Evolutionary conservation across 75 land plant genomes (phyloP).

Genomic region (Azolla pinnata): DNA sequence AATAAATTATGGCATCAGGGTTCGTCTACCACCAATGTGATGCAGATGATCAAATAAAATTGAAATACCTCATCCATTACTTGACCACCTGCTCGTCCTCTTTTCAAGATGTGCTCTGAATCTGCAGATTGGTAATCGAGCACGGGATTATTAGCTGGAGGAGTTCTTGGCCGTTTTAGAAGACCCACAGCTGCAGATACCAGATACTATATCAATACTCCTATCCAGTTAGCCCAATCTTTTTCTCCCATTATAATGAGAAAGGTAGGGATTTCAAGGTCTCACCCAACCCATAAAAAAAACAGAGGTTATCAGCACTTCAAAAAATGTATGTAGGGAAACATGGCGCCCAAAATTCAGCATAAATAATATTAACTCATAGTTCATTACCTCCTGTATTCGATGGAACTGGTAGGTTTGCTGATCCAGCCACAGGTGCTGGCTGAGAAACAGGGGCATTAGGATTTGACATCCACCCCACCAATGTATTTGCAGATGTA

Average conservation of each 20-base stretch:
- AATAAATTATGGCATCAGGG: background rate
- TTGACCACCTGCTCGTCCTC: conserved; percentile 3
- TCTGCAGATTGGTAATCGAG: conserved; percentile 18
- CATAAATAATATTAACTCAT: background rate
- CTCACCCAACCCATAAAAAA: background rate
- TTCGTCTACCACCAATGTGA: background rate
- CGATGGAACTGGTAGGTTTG: background rate
- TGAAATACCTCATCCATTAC: conserved; percentile 3
- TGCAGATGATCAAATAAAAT: background rate
- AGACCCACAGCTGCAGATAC: conserved; percentile 4
- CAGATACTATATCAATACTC: too few species aligned
- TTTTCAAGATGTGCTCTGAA: conserved; percentile 15
- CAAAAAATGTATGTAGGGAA: background rate
- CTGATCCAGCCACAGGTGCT: conserved; percentile 1
- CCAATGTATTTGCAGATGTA: background rate
- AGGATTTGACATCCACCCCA: conserved; percentile 7
- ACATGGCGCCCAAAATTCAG: background rate
- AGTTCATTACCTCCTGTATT: background rate
- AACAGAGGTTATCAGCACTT: background rate
- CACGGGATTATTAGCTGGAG: conserved; percentile 7
- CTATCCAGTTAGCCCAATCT: too few species aligned
- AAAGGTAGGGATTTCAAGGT: background rate
- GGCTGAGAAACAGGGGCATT: conserved; percentile 1
- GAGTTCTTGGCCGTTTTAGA: conserved; percentile 10
- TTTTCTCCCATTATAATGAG: too few species aligned